Evolutionary conservation across 805 yeast genomes (phyloP), one percentile per base, ranked within the genome.

Genomic region (Candida ascalaphidarum): DNA sequence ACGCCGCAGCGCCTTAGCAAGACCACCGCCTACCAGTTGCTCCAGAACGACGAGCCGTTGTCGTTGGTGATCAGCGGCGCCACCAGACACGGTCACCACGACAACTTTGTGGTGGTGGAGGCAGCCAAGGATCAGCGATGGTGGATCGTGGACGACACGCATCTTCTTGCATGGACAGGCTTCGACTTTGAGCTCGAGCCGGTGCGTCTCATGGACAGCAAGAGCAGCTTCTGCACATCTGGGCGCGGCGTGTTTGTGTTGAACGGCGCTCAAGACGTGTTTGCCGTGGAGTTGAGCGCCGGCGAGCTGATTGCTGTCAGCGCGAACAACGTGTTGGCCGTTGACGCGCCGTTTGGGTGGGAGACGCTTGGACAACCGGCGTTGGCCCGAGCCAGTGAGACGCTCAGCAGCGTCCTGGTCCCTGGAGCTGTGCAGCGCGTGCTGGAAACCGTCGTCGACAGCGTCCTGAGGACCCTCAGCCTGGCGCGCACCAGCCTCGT

Each of bases 91-190:
- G 11, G 18, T 8, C 8, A 6, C 8, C 6, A 8, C 18, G 8
- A 12, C 5, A 54, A 53, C 31, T 67, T 59, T 33, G 44, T 63
- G 4, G 51, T 66, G 9, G 37, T 68, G 3, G 47, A 55, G 3
- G 48, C 56, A 11, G 56, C 57, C 30, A 61, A 63, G 14, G 38
- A 56, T 5, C 48, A 55, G 16, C 55, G 52, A 27, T 71, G 77
- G 77, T 41, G 41, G 5, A 46, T 68, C 11, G 36, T 57, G 13
- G 56, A 50, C 18, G 54, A 55, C 26, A 47, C 52, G 10, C 48
- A 47, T 29, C 34, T 69, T 8, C 48, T 68, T 9, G 71, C 73
- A 5, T 69, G 74, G 74, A 50, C 67, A 1, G 76, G 71, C 1
- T 58, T 51, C 27, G 43, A 50, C 25, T 36, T 65, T 13, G 36